These are phyloP conservation scores for Sisymbrium altissimum DNA, from an alignment of 345 rosid species.

Conservation along the genomic window DNA sequence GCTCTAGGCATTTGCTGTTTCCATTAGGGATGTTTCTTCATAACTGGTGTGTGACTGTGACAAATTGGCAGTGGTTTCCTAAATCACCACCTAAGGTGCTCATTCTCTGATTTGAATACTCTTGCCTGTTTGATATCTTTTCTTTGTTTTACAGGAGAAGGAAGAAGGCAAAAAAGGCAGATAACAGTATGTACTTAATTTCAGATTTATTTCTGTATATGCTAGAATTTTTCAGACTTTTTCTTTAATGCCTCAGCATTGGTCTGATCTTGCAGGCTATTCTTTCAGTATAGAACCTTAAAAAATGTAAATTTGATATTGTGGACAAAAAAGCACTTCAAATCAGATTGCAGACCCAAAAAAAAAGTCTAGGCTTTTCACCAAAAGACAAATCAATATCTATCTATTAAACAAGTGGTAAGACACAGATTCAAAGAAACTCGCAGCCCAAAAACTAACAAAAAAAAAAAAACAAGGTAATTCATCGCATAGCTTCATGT, in stretches of 20 bases:
- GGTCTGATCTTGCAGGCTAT: constrained; percentile 53
- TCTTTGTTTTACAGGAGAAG: constrained; percentile 49
- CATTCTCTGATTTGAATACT: constrained; percentile 1
- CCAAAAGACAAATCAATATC: no score
- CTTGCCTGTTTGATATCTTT: constrained; percentile 13
- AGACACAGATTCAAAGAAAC: no score
- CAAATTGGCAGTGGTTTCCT: background rate
- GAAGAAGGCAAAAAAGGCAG: constrained; percentile 52
- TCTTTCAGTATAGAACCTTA: no score
- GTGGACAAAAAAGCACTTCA: no score
- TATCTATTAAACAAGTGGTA: no score
- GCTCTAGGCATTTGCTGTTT: constrained; percentile 61
- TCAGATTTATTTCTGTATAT: constrained; percentile 16
- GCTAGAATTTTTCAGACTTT: background rate
- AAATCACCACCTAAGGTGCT: constrained; percentile 13
- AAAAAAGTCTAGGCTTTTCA: no score
- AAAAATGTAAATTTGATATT: no score
- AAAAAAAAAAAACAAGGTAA: no score
- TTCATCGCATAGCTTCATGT: no score
- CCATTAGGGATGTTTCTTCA: constrained; percentile 46
- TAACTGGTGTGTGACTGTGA: constrained; percentile 55
- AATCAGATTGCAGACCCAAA: no score
- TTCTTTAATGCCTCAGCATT: constrained; percentile 18
- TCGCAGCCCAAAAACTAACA: no score
- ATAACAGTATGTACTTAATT: constrained; percentile 53